A percentile compares a stretch with the other conserved stretches of the same genome.
These are phyloP conservation scores for Kwoniella dejecticola DNA, from an alignment of 768 basidiomycete species.

Conservation along the genomic window DNA sequence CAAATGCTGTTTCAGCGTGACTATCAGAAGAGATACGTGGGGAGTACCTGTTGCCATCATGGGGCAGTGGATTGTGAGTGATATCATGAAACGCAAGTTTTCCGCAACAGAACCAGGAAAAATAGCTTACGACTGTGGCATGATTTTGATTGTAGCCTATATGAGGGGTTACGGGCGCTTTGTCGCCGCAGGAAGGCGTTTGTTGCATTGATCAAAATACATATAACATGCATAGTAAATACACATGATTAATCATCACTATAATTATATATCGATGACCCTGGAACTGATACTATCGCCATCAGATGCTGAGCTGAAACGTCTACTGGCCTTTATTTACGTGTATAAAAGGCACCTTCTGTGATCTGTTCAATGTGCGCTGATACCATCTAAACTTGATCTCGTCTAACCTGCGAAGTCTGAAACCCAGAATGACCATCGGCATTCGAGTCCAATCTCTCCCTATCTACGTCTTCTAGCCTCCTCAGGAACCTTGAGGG, in stretches of 20 bases:
- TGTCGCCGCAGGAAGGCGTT: too few species aligned
- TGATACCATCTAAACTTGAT: neutral
- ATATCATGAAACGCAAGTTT: neutral
- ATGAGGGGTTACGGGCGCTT: neutral
- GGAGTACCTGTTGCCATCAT: conserved; percentile 54
- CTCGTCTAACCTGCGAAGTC: neutral
- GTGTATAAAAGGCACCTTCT: too few species aligned
- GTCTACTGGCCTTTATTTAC: too few species aligned
- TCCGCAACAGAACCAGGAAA: neutral
- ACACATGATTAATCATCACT: neutral
- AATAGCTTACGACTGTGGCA: neutral
- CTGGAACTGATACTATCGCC: too few species aligned
- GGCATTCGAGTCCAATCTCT: neutral
- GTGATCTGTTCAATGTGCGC: too few species aligned
- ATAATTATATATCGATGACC: neutral
- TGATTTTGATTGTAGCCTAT: neutral
- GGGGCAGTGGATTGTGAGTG: conserved; percentile 52
- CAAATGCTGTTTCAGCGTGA: conserved; percentile 56
- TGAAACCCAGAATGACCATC: neutral
- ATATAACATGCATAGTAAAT: neutral
- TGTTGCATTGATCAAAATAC: neutral
- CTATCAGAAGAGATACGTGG: conserved; percentile 56
- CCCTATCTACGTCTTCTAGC: neutral
- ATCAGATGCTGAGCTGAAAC: too few species aligned
- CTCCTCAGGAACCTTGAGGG: conserved; percentile 17